A percentile compares a stretch with the other conserved stretches of the same genome.
Conservation (phyloP, 306 rosid species). For the Vigna reflexopilosa region DNA sequence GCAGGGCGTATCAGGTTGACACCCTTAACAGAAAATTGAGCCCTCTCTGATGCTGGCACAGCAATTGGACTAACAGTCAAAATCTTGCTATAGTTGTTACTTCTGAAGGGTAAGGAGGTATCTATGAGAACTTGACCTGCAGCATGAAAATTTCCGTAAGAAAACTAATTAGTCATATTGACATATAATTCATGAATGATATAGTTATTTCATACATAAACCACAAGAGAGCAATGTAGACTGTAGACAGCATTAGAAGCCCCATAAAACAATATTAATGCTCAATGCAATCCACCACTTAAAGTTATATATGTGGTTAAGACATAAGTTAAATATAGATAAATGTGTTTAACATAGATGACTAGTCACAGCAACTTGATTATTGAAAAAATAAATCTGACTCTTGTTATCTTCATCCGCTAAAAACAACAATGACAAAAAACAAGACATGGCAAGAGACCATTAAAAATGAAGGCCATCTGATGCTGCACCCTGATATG, state of each 20-base stretch:
- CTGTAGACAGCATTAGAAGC: constrained; percentile 27
- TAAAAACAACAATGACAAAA: constrained; percentile 13
- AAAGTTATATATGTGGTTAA: constrained; percentile 18
- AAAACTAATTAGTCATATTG: constrained; percentile 13
- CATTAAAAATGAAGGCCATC: constrained; percentile 76
- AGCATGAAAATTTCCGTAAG: constrained; percentile 47
- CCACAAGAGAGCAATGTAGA: constrained; percentile 17
- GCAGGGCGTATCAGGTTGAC: constrained; percentile 65
- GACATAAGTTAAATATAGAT: constrained; percentile 13
- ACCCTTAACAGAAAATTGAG: constrained; percentile 80
- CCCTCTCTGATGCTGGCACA: constrained; percentile 65
- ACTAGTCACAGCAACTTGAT: constrained; percentile 8
- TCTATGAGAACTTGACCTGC: constrained; percentile 84
- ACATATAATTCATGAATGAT: constrained; percentile 27
- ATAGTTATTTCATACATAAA: background rate
- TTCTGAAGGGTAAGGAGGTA: constrained; percentile 71
- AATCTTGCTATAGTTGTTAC: constrained; percentile 62
- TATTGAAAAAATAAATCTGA: constrained; percentile 4
- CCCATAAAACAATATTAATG: constrained; percentile 14
- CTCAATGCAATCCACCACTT: constrained; percentile 28
- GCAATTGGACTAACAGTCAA: constrained; percentile 83
- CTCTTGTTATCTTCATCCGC: constrained; percentile 29
- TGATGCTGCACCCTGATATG: constrained; percentile 78
- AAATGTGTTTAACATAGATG: background rate
- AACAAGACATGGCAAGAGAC: constrained; percentile 49